Conservation (phyloP, 1,139 yeast species). For the Pneumocystis carinii region DNA sequence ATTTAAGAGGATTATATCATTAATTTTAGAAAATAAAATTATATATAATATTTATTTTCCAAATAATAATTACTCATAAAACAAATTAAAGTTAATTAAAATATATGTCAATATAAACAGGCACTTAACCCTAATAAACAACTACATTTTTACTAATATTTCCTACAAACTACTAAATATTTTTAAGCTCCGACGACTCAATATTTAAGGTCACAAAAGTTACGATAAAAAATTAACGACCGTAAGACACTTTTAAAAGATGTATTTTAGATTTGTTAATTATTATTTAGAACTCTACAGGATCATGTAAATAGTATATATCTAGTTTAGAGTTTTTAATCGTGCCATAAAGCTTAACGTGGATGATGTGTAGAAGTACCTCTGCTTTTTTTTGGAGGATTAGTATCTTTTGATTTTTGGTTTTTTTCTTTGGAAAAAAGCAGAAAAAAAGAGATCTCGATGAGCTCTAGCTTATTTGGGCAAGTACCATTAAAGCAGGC, state of each 20-base stretch:
- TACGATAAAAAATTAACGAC: background rate
- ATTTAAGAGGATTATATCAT: too few species aligned
- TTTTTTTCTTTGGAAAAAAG: background rate
- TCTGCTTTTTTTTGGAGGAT: constrained; percentile 1
- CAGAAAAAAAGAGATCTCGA: background rate
- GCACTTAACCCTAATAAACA: too few species aligned
- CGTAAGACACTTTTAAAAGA: background rate
- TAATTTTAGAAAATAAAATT: too few species aligned
- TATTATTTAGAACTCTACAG: background rate
- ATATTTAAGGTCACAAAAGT: background rate
- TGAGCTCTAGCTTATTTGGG: background rate
- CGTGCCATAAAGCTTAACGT: constrained; percentile 1
- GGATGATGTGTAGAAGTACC: background rate
- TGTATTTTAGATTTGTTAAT: background rate
- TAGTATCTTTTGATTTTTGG: background rate
- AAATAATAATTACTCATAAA: too few species aligned
- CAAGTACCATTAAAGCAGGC: background rate
- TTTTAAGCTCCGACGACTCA: background rate
- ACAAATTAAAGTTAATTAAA: too few species aligned
- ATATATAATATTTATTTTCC: too few species aligned
- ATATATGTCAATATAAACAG: too few species aligned
- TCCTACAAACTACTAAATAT: background rate
- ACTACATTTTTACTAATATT: background rate
- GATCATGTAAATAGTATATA: background rate
- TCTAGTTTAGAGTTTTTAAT: background rate